A percentile compares a stretch with the other conserved stretches of the same genome.
phyloP scores from a whole-genome alignment of 305 asterid species.

The Solanum chacoense region DNA sequence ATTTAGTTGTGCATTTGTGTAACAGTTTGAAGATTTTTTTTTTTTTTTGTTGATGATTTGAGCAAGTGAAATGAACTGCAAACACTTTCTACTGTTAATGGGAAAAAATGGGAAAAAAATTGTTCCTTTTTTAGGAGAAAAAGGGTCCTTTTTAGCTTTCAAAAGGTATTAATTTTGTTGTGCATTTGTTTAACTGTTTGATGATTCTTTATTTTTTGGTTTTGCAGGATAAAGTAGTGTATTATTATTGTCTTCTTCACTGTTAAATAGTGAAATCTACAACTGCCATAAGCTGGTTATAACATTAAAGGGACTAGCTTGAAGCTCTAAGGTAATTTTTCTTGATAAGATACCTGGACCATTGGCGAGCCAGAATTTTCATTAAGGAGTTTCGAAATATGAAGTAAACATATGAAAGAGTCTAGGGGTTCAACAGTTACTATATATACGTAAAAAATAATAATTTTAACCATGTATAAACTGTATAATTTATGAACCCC shows the following conservation, averaged over 20 bases:
- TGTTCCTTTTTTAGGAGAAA: background rate
- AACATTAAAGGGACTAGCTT: background rate
- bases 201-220: background rate
- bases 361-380: background rate
- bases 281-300: background rate
- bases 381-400: background rate
- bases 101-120: background rate
- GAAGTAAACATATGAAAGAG: background rate
- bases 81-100: background rate
- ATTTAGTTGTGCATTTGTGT: background rate
- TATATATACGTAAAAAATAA: background rate
- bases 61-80: background rate
- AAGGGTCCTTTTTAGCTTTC: background rate
- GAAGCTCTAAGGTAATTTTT: background rate
- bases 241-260: background rate
- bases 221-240: background rate
- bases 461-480: background rate
- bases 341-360: background rate
- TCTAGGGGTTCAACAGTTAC: background rate
- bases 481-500: background rate
- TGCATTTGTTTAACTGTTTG: background rate
- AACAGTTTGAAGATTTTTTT: background rate
- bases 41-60: background rate
- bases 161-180: background rate
- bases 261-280: background rate